Evolutionary conservation across 495 filamentous ascomycete genomes (phyloP).

Genomic region (Aspergillus bertholletiae): DNA sequence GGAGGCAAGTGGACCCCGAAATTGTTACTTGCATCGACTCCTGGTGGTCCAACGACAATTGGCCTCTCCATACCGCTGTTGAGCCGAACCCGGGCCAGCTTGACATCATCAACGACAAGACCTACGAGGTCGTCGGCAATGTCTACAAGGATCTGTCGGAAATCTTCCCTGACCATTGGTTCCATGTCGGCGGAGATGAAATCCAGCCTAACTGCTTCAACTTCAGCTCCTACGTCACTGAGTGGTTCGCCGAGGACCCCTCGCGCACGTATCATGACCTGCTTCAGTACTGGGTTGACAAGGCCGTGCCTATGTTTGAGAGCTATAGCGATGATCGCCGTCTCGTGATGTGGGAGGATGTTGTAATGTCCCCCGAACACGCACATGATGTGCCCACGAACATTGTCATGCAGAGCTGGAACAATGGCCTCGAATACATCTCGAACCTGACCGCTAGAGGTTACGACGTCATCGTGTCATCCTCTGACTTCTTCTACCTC

Average conservation of each 20-base stretch:
- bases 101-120: slow-evolving; percentile 52
- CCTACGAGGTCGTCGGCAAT: slow-evolving; percentile 48
- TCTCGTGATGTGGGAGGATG: slow-evolving; percentile 57
- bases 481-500: slow-evolving; percentile 52
- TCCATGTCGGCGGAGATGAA: slow-evolving; percentile 55
- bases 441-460: slow-evolving; percentile 46
- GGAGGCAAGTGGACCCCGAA: slow-evolving; percentile 50
- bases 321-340: slow-evolving; percentile 34
- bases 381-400: slow-evolving; percentile 47
- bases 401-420: slow-evolving; percentile 54
- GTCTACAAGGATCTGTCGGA: slow-evolving; percentile 51
- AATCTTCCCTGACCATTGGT: slow-evolving; percentile 51
- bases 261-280: slow-evolving; percentile 52
- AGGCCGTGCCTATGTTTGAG: slow-evolving; percentile 51
- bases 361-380: slow-evolving; percentile 37
- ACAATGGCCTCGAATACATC: slow-evolving; percentile 50
- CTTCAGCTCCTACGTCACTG: slow-evolving; percentile 41
- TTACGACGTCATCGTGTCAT: slow-evolving; percentile 54
- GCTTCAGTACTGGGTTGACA: slow-evolving; percentile 52
- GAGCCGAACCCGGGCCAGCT: slow-evolving; percentile 56
- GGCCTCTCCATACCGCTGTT: slow-evolving; percentile 49
- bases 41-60: slow-evolving; percentile 57
- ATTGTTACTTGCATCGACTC: slow-evolving; percentile 50
- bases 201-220: slow-evolving; percentile 53
- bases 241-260: slow-evolving; percentile 47